Conservation (phyloP, 768 basidiomycete species). For the Tremella yokohamensis region DNA sequence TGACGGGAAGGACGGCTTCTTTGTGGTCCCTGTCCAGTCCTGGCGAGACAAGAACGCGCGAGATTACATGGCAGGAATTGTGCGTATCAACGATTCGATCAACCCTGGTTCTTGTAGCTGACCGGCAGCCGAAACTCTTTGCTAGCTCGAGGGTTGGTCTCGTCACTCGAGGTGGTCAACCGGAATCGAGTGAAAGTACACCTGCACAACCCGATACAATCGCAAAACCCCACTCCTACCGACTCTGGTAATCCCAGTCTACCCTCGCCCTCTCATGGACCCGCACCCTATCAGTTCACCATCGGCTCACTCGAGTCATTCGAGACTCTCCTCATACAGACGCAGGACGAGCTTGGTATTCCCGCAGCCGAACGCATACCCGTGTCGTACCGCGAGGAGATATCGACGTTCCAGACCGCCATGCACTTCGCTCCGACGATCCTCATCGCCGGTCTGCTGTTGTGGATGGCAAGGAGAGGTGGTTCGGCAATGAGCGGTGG, state of each 20-base stretch:
- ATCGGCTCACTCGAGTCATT: slow-evolving; percentile 97
- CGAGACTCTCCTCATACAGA: slow-evolving; percentile 89
- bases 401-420: slow-evolving; percentile 73
- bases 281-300: slow-evolving; percentile 72
- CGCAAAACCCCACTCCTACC: slow-evolving; percentile 46
- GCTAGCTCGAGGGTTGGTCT: slow-evolving; percentile 92
- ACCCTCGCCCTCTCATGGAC: slow-evolving; percentile 46
- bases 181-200: slow-evolving; percentile 84
- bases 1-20: slow-evolving; percentile 36
- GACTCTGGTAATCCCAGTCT: slow-evolving; percentile 27
- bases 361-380: slow-evolving; percentile 90
- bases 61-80: slow-evolving; percentile 99
- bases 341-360: slow-evolving; percentile 86
- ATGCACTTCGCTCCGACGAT: slow-evolving; percentile 94
- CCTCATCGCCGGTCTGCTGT: slow-evolving; percentile 80
- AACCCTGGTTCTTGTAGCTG: slow-evolving; percentile 1
- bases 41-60: slow-evolving; percentile 56
- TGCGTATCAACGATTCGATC: slow-evolving; percentile 25
- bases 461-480: slow-evolving; percentile 72
- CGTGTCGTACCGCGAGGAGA: slow-evolving; percentile 93
- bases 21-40: slow-evolving; percentile 43
- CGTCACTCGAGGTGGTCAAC: slow-evolving; percentile 88
- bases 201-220: slow-evolving; percentile 66
- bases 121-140: slow-evolving; percentile 72
- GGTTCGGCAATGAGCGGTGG: slow-evolving; percentile 60